A percentile compares a stretch with the other conserved stretches of the same genome.
Conservation (phyloP, 768 basidiomycete species). For the Dentipellis fragilis region DNA sequence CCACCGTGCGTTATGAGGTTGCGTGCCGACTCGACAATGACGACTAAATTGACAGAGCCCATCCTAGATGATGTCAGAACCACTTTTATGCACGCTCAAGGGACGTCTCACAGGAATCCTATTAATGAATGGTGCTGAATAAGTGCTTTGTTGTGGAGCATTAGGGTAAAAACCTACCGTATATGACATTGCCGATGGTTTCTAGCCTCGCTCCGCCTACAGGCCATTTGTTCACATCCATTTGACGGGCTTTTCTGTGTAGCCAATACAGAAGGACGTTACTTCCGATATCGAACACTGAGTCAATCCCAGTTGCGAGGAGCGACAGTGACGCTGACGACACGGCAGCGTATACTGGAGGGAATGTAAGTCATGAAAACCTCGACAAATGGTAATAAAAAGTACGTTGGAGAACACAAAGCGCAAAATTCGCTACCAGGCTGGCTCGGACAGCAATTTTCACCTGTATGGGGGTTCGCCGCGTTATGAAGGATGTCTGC, state of each 20-base stretch:
- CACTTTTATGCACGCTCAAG: not conserved
- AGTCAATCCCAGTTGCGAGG: conserved; percentile 84
- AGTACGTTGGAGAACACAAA: conserved; percentile 66
- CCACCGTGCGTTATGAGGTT: conserved; percentile 51
- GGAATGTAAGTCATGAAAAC: conserved; percentile 3
- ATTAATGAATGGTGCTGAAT: not conserved
- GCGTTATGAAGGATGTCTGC: not conserved
- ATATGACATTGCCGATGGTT: conserved; percentile 83
- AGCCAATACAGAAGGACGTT: conserved; percentile 76
- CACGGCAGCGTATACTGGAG: conserved; percentile 82
- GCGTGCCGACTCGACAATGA: conserved; percentile 80
- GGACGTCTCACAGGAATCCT: conserved; percentile 38
- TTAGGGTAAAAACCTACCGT: conserved; percentile 36
- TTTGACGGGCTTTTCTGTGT: conserved; percentile 55
- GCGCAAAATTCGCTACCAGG: conserved; percentile 61
- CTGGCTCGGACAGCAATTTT: conserved; percentile 84
- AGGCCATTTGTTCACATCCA: conserved; percentile 86
- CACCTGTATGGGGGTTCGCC: conserved; percentile 36
- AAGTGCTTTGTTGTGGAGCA: conserved; percentile 4
- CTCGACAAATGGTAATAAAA: not conserved
- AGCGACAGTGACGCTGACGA: conserved; percentile 77
- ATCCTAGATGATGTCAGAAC: conserved; percentile 40
- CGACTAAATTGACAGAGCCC: conserved; percentile 84
- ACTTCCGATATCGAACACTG: conserved; percentile 76
- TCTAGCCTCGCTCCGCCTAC: conserved; percentile 85